Evolutionary conservation across 2,329 filamentous ascomycete genomes (phyloP), one percentile per base, ranked within the genome.

Genomic region (Xylariaceae sp.): DNA sequence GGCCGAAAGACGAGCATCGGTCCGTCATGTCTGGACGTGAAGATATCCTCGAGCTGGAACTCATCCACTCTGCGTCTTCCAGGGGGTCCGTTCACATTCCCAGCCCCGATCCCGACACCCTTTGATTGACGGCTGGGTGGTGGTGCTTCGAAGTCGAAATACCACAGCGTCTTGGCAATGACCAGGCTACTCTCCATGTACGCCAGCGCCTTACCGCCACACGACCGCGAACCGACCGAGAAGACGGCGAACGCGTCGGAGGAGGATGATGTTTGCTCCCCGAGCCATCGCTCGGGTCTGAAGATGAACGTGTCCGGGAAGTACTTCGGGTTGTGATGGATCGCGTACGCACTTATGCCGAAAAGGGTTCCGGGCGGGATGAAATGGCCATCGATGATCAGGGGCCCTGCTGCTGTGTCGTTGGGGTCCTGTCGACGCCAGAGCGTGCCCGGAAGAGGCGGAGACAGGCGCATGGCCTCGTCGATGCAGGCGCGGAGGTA

Each of bases 131-230:
- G n/a, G n/a, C n/a, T n/a, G n/a, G 47, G 47, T 3, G 41, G 39
- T 0, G 47, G 41, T 2, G 6, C 17, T 24, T 38, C 34, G 21
- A 68, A 43, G 43, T 69, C 66, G 36, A 62, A 70, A 46, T 59
- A 39, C 40, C 54, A 68, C 23, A 70, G 21, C 4, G 67, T 53
- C 26, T 66, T 55, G 13, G 67, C 68, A 9, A 69, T 58, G 1
- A 63, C 64, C 1, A 70, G 48, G 9, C 60, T 63, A 38, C 67
- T 46, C 50, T 70, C 68, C 30, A 66, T 59, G 43, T 69, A 65
- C 8, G 67, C 66, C 19, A 70, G 52, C 0, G 61, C 53, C 56
- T 71, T 72, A 0, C 69, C 70, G 27, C 72, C 66, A 49, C 71
- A 75, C 3, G 65, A 65, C 2, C 69, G 19, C 1, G 26, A 2